Percentiles rank a stretch among this genome's conserved stretches.
phyloP scores from a whole-genome alignment of 306 rosid species.

The Hylodesmum podocarpum region DNA sequence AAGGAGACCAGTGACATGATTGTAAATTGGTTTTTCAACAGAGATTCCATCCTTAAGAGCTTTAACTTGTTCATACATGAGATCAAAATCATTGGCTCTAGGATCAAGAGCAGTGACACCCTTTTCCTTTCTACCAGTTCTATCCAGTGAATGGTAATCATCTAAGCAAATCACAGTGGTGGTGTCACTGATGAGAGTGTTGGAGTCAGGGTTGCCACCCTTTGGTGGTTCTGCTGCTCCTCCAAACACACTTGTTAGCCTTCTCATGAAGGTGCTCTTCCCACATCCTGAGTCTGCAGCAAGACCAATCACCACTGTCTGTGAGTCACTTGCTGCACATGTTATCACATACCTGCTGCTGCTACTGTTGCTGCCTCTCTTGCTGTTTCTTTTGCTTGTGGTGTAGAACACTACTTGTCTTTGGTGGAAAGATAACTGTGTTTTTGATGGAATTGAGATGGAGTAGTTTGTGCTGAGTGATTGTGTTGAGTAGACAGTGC shows the following conservation, averaged over 20 bases:
- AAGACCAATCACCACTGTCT: conserved; percentile 91
- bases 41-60: conserved; percentile 73
- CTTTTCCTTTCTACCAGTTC: conserved; percentile 88
- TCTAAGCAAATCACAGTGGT: conserved; percentile 95
- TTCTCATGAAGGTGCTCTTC: conserved; percentile 97
- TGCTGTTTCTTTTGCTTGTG: conserved; percentile 45
- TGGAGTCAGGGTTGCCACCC: conserved; percentile 96
- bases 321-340: conserved; percentile 57
- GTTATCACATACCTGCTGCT: conserved; percentile 53
- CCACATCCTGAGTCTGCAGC: conserved; percentile 99
- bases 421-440: conserved; percentile 65
- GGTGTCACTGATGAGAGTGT: conserved; percentile 95
- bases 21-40: conserved; percentile 86
- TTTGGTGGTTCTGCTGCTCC: conserved; percentile 94
- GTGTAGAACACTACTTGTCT: conserved; percentile 73
- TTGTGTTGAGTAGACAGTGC: conserved; percentile 87
- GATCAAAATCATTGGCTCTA: conserved; percentile 88
- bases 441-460: conserved; percentile 59
- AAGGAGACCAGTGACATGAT: conserved; percentile 92
- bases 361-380: conserved; percentile 10
- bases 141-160: conserved; percentile 92
- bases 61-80: conserved; percentile 95
- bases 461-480: conserved; percentile 67
- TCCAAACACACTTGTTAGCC: conserved; percentile 94
- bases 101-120: conserved; percentile 99